phyloP scores from a whole-genome alignment of 345 rosid species.

The Odontarrhena argentea region DNA sequence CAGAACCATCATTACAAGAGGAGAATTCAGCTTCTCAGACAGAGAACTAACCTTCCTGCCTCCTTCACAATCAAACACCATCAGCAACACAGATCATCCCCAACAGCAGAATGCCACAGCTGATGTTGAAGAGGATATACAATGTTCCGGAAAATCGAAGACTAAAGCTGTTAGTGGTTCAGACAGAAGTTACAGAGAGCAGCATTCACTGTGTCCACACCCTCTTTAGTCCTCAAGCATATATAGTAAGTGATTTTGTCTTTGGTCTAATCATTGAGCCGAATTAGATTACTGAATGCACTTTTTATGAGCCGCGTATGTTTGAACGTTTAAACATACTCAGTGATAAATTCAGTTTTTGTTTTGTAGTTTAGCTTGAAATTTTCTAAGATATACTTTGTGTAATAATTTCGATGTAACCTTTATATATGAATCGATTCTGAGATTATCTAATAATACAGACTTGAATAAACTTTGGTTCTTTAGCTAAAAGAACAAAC shows the following conservation, averaged over 20 bases:
- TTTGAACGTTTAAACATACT: slow-evolving; percentile 5
- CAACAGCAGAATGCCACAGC: slow-evolving; percentile 11
- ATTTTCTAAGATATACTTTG: background rate
- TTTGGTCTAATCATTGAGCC: slow-evolving; percentile 7
- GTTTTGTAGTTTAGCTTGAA: slow-evolving; percentile 27
- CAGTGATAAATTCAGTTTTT: slow-evolving; percentile 1
- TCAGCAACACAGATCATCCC: slow-evolving; percentile 21
- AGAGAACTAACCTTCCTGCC: slow-evolving; percentile 6
- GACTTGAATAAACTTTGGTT: background rate
- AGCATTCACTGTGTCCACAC: slow-evolving; percentile 11
- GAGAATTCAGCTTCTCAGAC: slow-evolving; percentile 30
- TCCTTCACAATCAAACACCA: slow-evolving; percentile 7
- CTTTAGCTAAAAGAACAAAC: background rate
- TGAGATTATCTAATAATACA: background rate
- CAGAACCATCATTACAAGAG: slow-evolving; percentile 27
- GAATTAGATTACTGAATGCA: slow-evolving; percentile 7
- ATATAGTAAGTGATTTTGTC: slow-evolving; percentile 22
- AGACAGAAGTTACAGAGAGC: background rate
- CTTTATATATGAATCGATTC: background rate
- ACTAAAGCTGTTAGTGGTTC: slow-evolving; percentile 23
- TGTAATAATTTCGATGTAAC: background rate
- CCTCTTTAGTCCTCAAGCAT: slow-evolving; percentile 29
- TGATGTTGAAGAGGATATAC: slow-evolving; percentile 12
- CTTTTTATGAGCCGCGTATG: background rate
- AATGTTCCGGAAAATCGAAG: slow-evolving; percentile 28